phyloP scores from a whole-genome alignment of 352 stramenopile genomes.

The Pythium dissimile region DNA sequence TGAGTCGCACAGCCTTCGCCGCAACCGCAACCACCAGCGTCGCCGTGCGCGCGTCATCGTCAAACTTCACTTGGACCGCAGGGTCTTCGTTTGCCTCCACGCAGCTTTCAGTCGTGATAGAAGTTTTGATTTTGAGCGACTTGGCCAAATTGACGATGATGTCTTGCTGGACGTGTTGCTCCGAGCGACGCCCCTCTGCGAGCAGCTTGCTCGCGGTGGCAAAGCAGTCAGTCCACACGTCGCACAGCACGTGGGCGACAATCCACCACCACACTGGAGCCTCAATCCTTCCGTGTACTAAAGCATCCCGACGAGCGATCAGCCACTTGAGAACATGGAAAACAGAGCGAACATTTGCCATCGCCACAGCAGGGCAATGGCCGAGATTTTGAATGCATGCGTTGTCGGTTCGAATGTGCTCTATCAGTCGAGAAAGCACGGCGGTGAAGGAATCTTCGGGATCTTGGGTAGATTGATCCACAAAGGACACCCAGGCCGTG shows the following conservation, averaged over 20 bases:
- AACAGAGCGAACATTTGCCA: neutral
- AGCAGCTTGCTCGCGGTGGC: neutral
- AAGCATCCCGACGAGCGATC: neutral
- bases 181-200: neutral
- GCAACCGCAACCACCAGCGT: neutral
- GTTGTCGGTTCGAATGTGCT: neutral
- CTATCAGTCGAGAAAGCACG: neutral
- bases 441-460: neutral
- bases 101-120: neutral
- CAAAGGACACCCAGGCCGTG: neutral
- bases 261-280: slow-evolving; percentile 19
- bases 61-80: neutral
- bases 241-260: neutral
- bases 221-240: slow-evolving; percentile 9
- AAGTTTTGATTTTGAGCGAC: neutral
- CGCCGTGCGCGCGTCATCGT: neutral
- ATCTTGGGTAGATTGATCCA: neutral
- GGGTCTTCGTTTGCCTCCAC: neutral
- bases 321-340: slow-evolving; percentile 10
- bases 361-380: slow-evolving; percentile 3
- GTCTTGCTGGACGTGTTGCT: neutral
- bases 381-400: neutral
- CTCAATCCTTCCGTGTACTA: neutral
- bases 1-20: neutral
- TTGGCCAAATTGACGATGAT: neutral